A percentile compares a stretch with the other conserved stretches of the same genome.
These are phyloP conservation scores for Sphagnum tenellum DNA, from an alignment of 225 moss, liverwort and hornwort species.

Conservation along the genomic window DNA sequence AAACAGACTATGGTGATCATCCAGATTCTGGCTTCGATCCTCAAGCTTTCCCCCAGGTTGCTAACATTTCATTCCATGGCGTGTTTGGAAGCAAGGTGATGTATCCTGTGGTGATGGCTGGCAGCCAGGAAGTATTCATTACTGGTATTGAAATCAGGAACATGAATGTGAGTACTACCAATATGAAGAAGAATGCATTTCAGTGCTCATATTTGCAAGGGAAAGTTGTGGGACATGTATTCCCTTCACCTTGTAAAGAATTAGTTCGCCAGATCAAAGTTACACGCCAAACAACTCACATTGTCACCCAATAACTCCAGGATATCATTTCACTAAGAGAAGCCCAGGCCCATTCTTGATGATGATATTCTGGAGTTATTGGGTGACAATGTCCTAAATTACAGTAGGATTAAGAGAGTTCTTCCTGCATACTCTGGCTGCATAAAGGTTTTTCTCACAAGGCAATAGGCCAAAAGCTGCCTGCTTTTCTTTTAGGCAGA, in stretches of 20 bases:
- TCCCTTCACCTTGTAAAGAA: conserved; percentile 34
- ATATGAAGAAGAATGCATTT: conserved; percentile 31
- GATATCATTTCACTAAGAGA: too few relatives aligned
- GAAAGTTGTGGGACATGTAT: conserved; percentile 25
- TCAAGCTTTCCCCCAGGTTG: conserved; percentile 51
- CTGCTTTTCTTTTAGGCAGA: too few relatives aligned
- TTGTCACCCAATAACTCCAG: too few relatives aligned
- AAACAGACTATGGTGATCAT: conserved; percentile 75
- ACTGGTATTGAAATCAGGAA: conserved; percentile 26
- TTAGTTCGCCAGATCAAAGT: conserved; percentile 6
- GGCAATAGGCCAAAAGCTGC: too few relatives aligned
- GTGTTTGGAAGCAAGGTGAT: conserved; percentile 27
- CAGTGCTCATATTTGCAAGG: conserved; percentile 26
- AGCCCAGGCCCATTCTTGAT: too few relatives aligned
- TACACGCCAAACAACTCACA: too few relatives aligned
- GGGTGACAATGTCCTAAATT: too few relatives aligned
- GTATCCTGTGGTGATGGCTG: conserved; percentile 26
- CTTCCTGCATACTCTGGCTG: too few relatives aligned
- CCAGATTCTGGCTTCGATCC: conserved; percentile 56
- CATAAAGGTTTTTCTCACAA: too few relatives aligned
- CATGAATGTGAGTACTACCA: conserved; percentile 36
- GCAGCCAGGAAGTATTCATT: conserved; percentile 20
- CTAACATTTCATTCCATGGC: conserved; percentile 49
- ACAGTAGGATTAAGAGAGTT: too few relatives aligned
- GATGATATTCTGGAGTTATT: too few relatives aligned